These are phyloP conservation scores for Inga oerstediana DNA, from an alignment of 306 rosid species.

Conservation along the genomic window DNA sequence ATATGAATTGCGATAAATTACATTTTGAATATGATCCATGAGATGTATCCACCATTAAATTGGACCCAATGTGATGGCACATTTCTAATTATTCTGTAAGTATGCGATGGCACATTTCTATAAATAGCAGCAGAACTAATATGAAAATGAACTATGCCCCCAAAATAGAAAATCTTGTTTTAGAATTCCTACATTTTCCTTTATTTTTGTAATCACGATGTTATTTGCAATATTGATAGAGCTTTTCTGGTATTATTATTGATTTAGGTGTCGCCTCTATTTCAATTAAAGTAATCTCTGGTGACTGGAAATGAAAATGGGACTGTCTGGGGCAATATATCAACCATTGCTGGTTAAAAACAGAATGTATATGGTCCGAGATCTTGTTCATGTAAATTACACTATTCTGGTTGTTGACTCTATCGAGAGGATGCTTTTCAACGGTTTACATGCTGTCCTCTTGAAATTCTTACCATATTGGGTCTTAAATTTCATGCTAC, in stretches of 20 bases:
- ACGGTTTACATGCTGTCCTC: slow-evolving; percentile 40
- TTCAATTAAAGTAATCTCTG: slow-evolving; percentile 41
- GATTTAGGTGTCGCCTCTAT: slow-evolving; percentile 42
- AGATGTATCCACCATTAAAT: not conserved
- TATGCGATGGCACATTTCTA: not conserved
- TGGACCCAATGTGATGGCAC: slow-evolving; percentile 1
- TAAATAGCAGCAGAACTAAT: not conserved
- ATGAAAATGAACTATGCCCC: not conserved
- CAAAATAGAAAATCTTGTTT: not conserved
- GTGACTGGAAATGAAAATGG: slow-evolving; percentile 41
- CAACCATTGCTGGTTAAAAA: slow-evolving; percentile 42
- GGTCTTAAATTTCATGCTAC: slow-evolving; percentile 12
- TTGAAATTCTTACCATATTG: slow-evolving; percentile 36
- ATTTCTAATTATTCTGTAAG: not conserved
- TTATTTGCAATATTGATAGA: slow-evolving; percentile 41
- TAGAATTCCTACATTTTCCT: slow-evolving; percentile 17
- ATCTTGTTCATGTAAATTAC: slow-evolving; percentile 61
- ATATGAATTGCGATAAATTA: not conserved
- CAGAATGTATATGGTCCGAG: slow-evolving; percentile 57
- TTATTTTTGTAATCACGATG: slow-evolving; percentile 28
- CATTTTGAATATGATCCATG: slow-evolving; percentile 8
- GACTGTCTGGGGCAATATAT: slow-evolving; percentile 45
- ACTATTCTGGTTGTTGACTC: slow-evolving; percentile 50
- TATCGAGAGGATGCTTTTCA: slow-evolving; percentile 47
- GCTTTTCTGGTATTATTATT: slow-evolving; percentile 37